Base-by-base conservation (phyloP, 2,329 filamentous ascomycete species). In the Alternaria tenuissima region DNA sequence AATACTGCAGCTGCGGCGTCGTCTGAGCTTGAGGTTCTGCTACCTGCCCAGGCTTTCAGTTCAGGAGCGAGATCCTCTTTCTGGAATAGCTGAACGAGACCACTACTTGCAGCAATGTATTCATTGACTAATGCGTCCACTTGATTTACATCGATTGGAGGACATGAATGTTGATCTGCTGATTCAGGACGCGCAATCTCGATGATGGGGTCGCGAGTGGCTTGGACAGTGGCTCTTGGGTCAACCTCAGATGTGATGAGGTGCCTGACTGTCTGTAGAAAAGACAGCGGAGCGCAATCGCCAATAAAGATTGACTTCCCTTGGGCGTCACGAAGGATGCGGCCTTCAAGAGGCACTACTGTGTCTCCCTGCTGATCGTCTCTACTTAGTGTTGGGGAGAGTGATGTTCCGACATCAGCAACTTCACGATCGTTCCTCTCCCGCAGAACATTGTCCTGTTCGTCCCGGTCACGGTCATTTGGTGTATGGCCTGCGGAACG, bases 301-400 rank as follows among this genome's bases (percentile, higher is more conserved):
- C 84, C 84, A 28, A 86, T 82, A 63, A 85, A 86, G 67, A 86
- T 84, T 51, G 84, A 81, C 56, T 85, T 85, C 6, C 83, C 83
- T 61, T 84, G 81, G 0, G 82, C 82, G 63, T 85, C 83, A 24
- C 82, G 82, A 9, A 85, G 76, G 26, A 85, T 79, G 9, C 83
- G 75, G 9, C 80, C 80, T 63, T 81, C 78, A 12, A 80, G 71
- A 9, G 80, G 80, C 6, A 82, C 80, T 0, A 69, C 78, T 3
- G 80, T 79, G 60, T 79, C 68, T 70, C 80, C 67, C 65, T 80
- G 70, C 74, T 79, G 47, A 68, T 79, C 61, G 71, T 78, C 67
- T 44, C 72, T 64, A 44, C 71, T 72, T 26, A 67, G 22, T 14
- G 67, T 68, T 7, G 70, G 71, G 0, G 72, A 74, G 7, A 68